These are phyloP conservation scores for Trapa bicornis DNA, from an alignment of 345 rosid species.

Conservation along the genomic window DNA sequence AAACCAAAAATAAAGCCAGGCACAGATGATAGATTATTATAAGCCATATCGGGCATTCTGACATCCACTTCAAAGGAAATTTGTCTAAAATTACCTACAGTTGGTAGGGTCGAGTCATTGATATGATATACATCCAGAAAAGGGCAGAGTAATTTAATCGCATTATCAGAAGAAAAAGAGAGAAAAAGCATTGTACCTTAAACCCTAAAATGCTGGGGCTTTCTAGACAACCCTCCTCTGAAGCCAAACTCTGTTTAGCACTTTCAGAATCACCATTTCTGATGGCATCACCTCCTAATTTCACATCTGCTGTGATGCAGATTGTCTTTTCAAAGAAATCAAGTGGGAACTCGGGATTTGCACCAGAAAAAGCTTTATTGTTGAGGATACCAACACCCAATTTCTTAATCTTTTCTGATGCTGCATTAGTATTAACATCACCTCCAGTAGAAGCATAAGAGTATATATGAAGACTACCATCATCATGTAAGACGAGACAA, in stretches of 20 bases:
- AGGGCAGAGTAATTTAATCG: no score
- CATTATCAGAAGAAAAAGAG: not conserved
- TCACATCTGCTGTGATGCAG: slow-evolving; percentile 84
- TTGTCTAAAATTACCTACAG: no score
- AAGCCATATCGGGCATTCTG: no score
- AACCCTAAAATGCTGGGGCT: slow-evolving; percentile 77
- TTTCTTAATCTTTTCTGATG: slow-evolving; percentile 74
- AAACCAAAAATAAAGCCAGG: not conserved
- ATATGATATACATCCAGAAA: no score
- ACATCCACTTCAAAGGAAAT: no score
- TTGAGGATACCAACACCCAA: slow-evolving; percentile 77
- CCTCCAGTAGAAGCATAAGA: slow-evolving; percentile 47
- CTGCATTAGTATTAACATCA: slow-evolving; percentile 50
- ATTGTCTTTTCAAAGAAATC: slow-evolving; percentile 96
- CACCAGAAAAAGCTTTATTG: slow-evolving; percentile 66
- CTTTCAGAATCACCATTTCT: slow-evolving; percentile 90
- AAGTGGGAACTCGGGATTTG: slow-evolving; percentile 85
- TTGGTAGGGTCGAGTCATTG: no score
- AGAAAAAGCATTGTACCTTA: slow-evolving; percentile 38
- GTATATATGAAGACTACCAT: slow-evolving; percentile 98
- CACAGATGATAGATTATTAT: no score
- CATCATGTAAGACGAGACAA: slow-evolving; percentile 92
- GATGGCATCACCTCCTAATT: slow-evolving; percentile 82
- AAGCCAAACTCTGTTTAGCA: slow-evolving; percentile 76
- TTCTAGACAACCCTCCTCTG: slow-evolving; percentile 91